Evolutionary conservation across 441 rosid species (phyloP).

Genomic region (Gossypium laxum): DNA sequence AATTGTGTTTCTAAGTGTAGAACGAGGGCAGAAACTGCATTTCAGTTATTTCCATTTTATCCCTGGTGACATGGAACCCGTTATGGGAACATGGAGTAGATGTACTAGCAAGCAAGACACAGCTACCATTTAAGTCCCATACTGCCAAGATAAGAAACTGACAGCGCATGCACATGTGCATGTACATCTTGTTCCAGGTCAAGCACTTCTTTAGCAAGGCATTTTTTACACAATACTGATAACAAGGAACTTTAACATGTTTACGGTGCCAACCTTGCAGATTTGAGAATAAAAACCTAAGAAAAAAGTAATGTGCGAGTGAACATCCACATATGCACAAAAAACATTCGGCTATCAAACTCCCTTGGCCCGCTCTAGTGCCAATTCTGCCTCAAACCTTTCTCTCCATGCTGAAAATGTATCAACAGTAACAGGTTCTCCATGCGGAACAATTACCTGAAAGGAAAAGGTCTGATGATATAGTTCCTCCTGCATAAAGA

Average conservation of each 20-base stretch:
- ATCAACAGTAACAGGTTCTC: conserved; percentile 89
- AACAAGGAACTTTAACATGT: not conserved
- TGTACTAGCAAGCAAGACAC: not conserved
- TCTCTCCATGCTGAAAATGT: conserved; percentile 94
- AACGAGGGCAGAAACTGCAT: not conserved
- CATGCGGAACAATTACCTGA: conserved; percentile 82
- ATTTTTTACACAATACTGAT: not conserved
- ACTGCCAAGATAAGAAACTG: not conserved
- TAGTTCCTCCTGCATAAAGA: not conserved
- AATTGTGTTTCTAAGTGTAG: not conserved
- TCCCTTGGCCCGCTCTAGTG: conserved; percentile 91
- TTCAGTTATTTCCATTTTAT: not conserved
- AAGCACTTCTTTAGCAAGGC: not conserved
- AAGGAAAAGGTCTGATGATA: not conserved
- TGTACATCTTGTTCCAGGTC: not conserved
- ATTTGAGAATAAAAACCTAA: not conserved
- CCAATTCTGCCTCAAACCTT: conserved; percentile 91
- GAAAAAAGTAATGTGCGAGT: not conserved
- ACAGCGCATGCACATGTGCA: no score
- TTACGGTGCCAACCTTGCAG: not conserved
- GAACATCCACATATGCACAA: not conserved
- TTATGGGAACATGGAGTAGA: not conserved
- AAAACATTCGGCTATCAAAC: conserved; percentile 19
- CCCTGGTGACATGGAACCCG: not conserved
- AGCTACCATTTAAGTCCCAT: not conserved